phyloP scores from a whole-genome alignment of 768 basidiomycete genomes.

The Termitomyces sp. region DNA sequence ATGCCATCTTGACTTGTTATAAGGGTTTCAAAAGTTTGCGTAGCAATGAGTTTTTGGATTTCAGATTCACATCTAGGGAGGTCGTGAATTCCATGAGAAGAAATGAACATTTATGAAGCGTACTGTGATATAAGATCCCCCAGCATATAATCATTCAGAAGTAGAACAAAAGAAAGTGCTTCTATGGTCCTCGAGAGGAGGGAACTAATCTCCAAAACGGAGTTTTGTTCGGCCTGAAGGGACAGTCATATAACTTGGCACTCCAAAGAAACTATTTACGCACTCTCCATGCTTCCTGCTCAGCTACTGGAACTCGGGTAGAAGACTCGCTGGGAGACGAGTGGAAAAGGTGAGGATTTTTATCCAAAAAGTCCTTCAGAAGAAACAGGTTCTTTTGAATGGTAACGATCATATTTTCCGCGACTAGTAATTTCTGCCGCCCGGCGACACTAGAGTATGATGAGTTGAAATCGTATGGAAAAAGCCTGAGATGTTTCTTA shows the following conservation, averaged over 20 bases:
- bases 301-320: slow-evolving; percentile 51
- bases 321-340: slow-evolving; percentile 68
- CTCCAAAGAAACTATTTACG: slow-evolving; percentile 8
- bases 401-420: slow-evolving; percentile 57
- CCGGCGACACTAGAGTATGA: slow-evolving; percentile 29
- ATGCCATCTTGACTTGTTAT: slow-evolving; percentile 83
- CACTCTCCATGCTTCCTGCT: slow-evolving; percentile 90
- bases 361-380: slow-evolving; percentile 69
- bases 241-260: slow-evolving; percentile 4
- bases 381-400: slow-evolving; percentile 77
- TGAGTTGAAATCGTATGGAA: background rate
- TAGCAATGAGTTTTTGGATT: slow-evolving; percentile 60
- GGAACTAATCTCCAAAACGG: slow-evolving; percentile 68
- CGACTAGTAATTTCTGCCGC: slow-evolving; percentile 53
- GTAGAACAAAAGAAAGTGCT: slow-evolving; percentile 88
- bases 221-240: slow-evolving; percentile 70
- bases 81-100: background rate
- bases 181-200: slow-evolving; percentile 86
- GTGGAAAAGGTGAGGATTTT: slow-evolving; percentile 83
- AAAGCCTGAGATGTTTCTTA: slow-evolving; percentile 22
- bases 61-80: slow-evolving; percentile 61
- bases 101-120: slow-evolving; percentile 18
- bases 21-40: slow-evolving; percentile 80
- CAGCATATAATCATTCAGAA: slow-evolving; percentile 87
- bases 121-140: slow-evolving; percentile 81